Evolutionary conservation across 2,329 filamentous ascomycete species (phyloP), one percentile per base, ranked within the genome.

Genomic region (Nectriaceae sp.): DNA sequence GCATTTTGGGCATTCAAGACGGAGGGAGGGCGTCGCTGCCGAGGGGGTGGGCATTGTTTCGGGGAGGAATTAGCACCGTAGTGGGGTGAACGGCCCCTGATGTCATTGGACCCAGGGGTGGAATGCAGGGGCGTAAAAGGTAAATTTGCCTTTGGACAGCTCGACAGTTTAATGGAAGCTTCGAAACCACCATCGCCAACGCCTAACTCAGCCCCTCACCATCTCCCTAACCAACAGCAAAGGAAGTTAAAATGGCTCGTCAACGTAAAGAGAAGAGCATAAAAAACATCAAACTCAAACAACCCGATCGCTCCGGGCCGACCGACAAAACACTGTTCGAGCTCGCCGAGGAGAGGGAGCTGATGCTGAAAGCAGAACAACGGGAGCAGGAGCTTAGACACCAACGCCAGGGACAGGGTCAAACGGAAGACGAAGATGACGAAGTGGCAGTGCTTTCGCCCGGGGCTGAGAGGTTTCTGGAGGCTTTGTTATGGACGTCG

Each of bases 301-400:
- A 88, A n/a, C 87, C 88, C 24, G 84, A 90, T 68, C 82, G 85
- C 50, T 83, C 82, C 42, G 79, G 68, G 16, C 85, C 69, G 2
- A 71, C 71, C 4, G 77, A 83, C 37, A 79, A 86, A 66, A 93
- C 89, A 0, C 76, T 94, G n/a, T 76, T 91, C 49, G 76, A 92
- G 47, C 65, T 92, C 22, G 89, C 89, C 50, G 77, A 86, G 44
- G 79, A 89, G 55, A 78, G 80, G 55, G 65, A 82, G 64, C 70
- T 87, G 57, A 74, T 84, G 66, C 70, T 73, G 45, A 68, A 76
- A 66, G 73, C 77, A n/a, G 70, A 74, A 22, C 61, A 55, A 26
- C 62, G 70, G 38, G 59, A 66, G 65, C 56, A 64, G 63, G 56
- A 73, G 61, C 47, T 66, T 50, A 61, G 57, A 51, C 4, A 42